Evolutionary conservation across 306 rosid genomes (phyloP).

Genomic region (Bauhinia variegata): DNA sequence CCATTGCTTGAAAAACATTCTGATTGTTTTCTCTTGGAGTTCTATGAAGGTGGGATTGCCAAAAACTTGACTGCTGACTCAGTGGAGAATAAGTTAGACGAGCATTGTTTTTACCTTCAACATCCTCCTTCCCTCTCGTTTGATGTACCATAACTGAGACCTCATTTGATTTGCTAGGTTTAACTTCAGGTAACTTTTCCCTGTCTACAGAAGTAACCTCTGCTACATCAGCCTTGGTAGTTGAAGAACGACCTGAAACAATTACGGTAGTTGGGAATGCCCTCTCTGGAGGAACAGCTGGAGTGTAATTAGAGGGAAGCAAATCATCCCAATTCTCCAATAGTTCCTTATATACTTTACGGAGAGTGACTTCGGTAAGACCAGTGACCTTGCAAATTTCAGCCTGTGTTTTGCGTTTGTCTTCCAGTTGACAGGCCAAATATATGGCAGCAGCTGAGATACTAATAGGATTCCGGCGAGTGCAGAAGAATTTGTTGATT

Average conservation of each 20-base stretch:
- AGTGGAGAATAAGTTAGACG: conserved; percentile 39
- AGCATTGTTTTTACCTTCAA: conserved; percentile 54
- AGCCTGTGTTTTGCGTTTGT: conserved; percentile 95
- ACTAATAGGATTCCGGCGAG: conserved; percentile 93
- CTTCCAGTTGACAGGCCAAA: conserved; percentile 98
- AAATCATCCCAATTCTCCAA: conserved; percentile 98
- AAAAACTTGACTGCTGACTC: conserved; percentile 54
- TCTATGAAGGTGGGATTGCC: conserved; percentile 62
- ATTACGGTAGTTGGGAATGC: conserved; percentile 92
- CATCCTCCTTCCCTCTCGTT: conserved; percentile 57
- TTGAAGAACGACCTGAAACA: conserved; percentile 73
- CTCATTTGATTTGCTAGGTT: conserved; percentile 54
- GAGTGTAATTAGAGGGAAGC: conserved; percentile 91
- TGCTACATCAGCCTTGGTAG: conserved; percentile 61
- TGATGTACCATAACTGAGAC: conserved; percentile 53
- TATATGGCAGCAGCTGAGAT: conserved; percentile 96
- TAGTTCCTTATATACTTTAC: conserved; percentile 94
- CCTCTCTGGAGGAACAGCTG: conserved; percentile 98
- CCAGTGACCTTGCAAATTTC: conserved; percentile 98
- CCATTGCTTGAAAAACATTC: conserved; percentile 57
- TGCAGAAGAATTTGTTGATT: conserved; percentile 98
- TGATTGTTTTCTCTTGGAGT: conserved; percentile 37
- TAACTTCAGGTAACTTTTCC: conserved; percentile 64
- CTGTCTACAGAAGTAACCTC: conserved; percentile 59
- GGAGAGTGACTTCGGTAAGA: conserved; percentile 91